Evolutionary conservation across 768 basidiomycete genomes (phyloP), one percentile per base, ranked within the genome.

Genomic region (Termitomyces sp.): DNA sequence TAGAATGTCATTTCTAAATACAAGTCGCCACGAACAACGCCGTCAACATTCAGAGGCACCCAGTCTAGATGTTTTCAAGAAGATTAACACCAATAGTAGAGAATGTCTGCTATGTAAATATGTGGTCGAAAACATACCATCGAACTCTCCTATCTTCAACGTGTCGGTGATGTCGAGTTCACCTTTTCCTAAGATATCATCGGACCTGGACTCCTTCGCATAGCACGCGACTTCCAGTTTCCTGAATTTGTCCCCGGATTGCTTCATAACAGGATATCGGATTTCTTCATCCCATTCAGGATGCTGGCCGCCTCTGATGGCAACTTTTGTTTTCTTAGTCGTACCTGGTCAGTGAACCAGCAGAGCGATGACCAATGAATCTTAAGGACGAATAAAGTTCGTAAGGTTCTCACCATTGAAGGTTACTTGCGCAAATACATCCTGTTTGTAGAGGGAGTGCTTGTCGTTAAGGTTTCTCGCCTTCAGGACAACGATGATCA

Each of bases 1-100:
- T 86, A 98, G 77, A 87, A 98, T 1, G 96, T 98, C 86, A 97
- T 89, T 72, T 98, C 96, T 15, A 97, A 81, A 70, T 92, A 97
- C 10, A 96, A 65, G 57, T 97, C 92, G 6, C 96, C 96, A 29
- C 91, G 86, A 56, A 85, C 79, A 8, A 85, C 82, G 2, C 85
- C 86, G 51, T 73, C 67, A 42, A 74, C 62, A 38, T 72, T 68
- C 17, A 77, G 65, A 38, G 67, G 64, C 2, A 79, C 71, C 76
- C 77, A 78, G 50, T 78, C 74, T 75, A 59, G 40, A 61, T 5
- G 14, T 58, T 43, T 40, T 45, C 34, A 3, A 29, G 57, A 25
- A 50, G 12, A 46, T 14, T 42, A 42, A 59, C 37, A 60, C 20
- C 2, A 25, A 42, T 36, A 40, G 40, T 9, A 42, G 15, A 37